phyloP scores from a whole-genome alignment of 345 rosid species.

The Lepidium africanum region DNA sequence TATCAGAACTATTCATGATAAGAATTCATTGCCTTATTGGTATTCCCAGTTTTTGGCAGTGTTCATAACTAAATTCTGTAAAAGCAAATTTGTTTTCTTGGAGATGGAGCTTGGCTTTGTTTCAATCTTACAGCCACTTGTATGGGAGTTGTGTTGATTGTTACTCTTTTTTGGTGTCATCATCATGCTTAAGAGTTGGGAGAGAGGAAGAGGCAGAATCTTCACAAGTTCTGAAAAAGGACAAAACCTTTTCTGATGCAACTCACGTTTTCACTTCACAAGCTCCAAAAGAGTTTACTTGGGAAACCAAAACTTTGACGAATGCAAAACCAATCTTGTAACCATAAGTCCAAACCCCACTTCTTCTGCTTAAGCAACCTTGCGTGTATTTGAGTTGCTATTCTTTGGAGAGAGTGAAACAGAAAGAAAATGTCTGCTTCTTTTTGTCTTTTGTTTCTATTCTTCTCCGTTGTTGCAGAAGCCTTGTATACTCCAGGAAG shows the following conservation, averaged over 20 bases:
- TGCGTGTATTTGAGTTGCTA: neutral
- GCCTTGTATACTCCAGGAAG: constrained; percentile 20
- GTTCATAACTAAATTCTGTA: constrained; percentile 6
- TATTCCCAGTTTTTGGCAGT: constrained; percentile 20
- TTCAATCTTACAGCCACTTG: constrained; percentile 22
- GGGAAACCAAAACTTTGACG: constrained; percentile 16
- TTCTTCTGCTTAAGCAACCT: neutral
- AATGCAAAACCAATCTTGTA: constrained; percentile 11
- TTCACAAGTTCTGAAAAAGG: constrained; percentile 15
- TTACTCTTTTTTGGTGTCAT: constrained; percentile 5
- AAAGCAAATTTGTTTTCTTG: neutral
- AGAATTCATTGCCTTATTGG: constrained; percentile 5
- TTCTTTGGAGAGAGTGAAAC: neutral
- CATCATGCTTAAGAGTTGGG: constrained; percentile 6
- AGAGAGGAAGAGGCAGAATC: neutral
- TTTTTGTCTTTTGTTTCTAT: constrained; percentile 10
- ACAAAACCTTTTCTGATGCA: constrained; percentile 18
- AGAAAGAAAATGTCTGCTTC: constrained; percentile 6
- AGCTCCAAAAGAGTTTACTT: constrained; percentile 23
- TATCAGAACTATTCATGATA: neutral
- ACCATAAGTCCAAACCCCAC: constrained; percentile 3
- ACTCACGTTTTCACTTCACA: neutral
- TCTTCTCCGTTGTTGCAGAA: constrained; percentile 12
- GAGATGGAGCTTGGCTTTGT: constrained; percentile 14
- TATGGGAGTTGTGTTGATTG: neutral